Evolutionary conservation across 2,329 filamentous ascomycete genomes (phyloP).

Genomic region (Tolypocladium ovalisporum): DNA sequence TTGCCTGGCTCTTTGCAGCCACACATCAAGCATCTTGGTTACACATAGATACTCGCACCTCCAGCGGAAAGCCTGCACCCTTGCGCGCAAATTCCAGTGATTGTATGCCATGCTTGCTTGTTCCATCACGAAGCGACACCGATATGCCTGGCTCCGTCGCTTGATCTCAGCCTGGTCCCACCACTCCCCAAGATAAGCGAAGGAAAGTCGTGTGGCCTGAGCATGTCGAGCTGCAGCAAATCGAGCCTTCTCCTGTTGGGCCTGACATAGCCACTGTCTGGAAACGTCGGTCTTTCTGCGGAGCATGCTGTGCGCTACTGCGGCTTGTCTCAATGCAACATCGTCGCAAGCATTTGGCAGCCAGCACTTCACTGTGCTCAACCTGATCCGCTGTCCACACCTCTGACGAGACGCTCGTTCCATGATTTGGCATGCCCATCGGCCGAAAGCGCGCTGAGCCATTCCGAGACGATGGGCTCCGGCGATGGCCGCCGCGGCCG

Average conservation of each 20-base stretch:
- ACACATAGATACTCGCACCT: conserved; percentile 20
- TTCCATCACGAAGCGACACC: conserved; percentile 7
- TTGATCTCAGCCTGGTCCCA: conserved; percentile 16
- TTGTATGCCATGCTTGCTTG: conserved; percentile 12
- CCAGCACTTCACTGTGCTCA: not conserved
- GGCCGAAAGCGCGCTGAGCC: conserved; percentile 10
- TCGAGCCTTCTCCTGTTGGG: not conserved
- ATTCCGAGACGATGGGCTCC: conserved; percentile 9
- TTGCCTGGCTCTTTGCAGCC: conserved; percentile 12
- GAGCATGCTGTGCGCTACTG: not conserved
- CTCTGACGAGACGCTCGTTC: conserved; percentile 10
- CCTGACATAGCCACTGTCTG: not conserved
- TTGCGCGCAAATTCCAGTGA: conserved; percentile 21
- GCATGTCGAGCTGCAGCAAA: conserved; percentile 6
- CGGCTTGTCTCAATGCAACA: not conserved
- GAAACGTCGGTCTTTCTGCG: not conserved
- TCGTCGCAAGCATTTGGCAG: not conserved
- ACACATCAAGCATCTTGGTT: conserved; percentile 14
- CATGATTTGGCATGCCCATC: conserved; percentile 16
- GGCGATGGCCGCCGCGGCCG: conserved; percentile 12
- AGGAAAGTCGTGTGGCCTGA: conserved; percentile 8
- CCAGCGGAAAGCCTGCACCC: conserved; percentile 21
- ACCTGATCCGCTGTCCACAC: conserved; percentile 7
- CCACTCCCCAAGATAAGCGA: conserved; percentile 17
- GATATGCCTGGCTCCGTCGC: conserved; percentile 13